phyloP scores from a whole-genome alignment of 768 basidiomycete genomes.

The Collybia nuda region DNA sequence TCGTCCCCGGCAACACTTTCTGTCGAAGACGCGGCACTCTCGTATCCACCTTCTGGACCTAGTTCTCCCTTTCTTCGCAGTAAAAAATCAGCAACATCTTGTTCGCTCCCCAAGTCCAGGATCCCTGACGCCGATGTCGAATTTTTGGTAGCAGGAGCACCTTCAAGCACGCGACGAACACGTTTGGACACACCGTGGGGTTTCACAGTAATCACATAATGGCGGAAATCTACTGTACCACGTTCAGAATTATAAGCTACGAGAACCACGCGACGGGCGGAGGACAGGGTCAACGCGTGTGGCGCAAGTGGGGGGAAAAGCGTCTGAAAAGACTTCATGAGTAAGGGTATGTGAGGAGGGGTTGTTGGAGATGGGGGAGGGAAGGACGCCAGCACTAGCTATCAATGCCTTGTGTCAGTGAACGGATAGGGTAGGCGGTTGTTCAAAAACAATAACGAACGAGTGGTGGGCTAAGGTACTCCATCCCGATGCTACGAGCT shows the following conservation, averaged over 20 bases:
- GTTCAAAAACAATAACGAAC: slow-evolving; percentile 42
- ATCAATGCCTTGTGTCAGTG: slow-evolving; percentile 4
- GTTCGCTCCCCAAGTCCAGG: slow-evolving; percentile 84
- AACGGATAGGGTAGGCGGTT: not conserved
- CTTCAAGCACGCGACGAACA: slow-evolving; percentile 83
- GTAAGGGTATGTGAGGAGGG: slow-evolving; percentile 82
- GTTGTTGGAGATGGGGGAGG: slow-evolving; percentile 72
- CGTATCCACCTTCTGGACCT: slow-evolving; percentile 69
- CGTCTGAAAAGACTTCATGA: slow-evolving; percentile 96
- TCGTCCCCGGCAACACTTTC: slow-evolving; percentile 87
- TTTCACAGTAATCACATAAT: slow-evolving; percentile 94
- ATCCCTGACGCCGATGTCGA: slow-evolving; percentile 38
- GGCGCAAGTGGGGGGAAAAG: slow-evolving; percentile 93
- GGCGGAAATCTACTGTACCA: slow-evolving; percentile 88
- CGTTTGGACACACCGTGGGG: slow-evolving; percentile 92
- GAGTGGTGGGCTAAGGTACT: slow-evolving; percentile 90
- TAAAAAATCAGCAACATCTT: slow-evolving; percentile 95
- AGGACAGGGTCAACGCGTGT: slow-evolving; percentile 74
- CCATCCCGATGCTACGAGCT: slow-evolving; percentile 77
- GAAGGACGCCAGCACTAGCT: slow-evolving; percentile 93
- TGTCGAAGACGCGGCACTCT: slow-evolving; percentile 78
- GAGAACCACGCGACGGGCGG: slow-evolving; percentile 92
- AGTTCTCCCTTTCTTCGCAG: slow-evolving; percentile 66
- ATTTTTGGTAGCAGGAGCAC: slow-evolving; percentile 32
- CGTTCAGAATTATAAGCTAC: slow-evolving; percentile 87